Conservation (phyloP, 139 green algal species). For the Coccomyxa sp. region DNA sequence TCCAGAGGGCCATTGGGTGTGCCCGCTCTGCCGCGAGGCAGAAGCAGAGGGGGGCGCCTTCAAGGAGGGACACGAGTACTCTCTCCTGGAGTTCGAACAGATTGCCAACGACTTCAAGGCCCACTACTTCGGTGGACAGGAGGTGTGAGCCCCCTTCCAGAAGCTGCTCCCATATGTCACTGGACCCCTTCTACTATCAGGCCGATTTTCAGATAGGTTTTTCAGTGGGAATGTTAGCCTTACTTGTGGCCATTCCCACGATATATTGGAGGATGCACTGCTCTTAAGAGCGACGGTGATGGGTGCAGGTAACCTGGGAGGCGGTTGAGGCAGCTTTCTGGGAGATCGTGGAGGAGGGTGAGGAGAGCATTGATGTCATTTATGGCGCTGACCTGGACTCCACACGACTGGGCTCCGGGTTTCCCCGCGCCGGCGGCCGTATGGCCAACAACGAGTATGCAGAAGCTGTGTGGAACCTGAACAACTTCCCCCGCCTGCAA, state of each 20-base stretch:
- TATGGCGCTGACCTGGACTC: slow-evolving; percentile 74
- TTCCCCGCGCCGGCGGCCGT: slow-evolving; percentile 28
- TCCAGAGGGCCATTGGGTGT: slow-evolving; percentile 81
- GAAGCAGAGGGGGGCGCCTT: slow-evolving; percentile 31
- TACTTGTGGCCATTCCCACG: no score
- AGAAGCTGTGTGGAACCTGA: slow-evolving; percentile 69
- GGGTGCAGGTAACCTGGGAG: slow-evolving; percentile 21
- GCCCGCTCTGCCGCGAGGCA: slow-evolving; percentile 58
- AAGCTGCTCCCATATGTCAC: background rate
- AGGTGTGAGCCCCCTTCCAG: background rate
- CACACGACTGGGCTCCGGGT: slow-evolving; percentile 49
- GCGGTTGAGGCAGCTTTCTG: slow-evolving; percentile 88
- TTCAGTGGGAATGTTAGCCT: background rate
- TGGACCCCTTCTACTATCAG: background rate
- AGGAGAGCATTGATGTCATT: slow-evolving; percentile 76
- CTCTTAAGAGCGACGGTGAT: no score
- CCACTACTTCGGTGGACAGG: slow-evolving; percentile 38
- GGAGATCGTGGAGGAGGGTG: slow-evolving; percentile 78
- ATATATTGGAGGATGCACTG: no score
- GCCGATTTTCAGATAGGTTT: background rate
- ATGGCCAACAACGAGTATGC: slow-evolving; percentile 30
- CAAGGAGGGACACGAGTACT: slow-evolving; percentile 55
- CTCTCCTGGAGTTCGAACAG: slow-evolving; percentile 59
- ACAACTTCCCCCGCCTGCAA: slow-evolving; percentile 51
- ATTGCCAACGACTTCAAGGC: slow-evolving; percentile 40